Percentiles rank a stretch among this genome's conserved stretches.
Conservation (phyloP, 2,329 filamentous ascomycete genomes). For the Reticulascus tulasneorum region DNA sequence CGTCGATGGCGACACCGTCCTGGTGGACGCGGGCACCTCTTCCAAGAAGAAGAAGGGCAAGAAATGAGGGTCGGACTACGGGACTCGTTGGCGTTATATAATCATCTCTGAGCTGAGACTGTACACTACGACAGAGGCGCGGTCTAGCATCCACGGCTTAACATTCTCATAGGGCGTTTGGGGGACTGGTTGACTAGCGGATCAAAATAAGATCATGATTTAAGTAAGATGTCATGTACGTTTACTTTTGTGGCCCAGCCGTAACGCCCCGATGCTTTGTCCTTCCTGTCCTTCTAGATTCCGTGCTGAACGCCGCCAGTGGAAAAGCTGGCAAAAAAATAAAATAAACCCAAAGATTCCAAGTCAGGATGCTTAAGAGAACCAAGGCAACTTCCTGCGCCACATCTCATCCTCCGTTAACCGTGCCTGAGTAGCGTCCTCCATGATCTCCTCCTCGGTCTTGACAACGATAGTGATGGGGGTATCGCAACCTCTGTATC, state of each 20-base stretch:
- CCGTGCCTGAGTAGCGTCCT: conserved; percentile 36
- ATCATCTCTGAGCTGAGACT: background rate
- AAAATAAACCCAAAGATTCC: background rate
- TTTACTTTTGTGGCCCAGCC: no score
- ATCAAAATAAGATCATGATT: background rate
- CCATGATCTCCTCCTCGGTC: conserved; percentile 45
- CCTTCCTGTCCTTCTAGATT: no score
- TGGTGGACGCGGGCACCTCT: conserved; percentile 62
- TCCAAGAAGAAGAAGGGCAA: conserved; percentile 63
- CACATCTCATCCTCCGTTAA: conserved; percentile 41
- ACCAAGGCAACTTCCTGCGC: conserved; percentile 41
- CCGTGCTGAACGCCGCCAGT: no score
- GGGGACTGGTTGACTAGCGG: background rate
- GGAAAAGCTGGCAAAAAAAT: conserved; percentile 1
- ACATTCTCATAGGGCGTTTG: no score
- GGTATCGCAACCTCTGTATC: conserved; percentile 12
- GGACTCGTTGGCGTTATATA: background rate
- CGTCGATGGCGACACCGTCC: conserved; percentile 73
- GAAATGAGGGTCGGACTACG: conserved; percentile 39
- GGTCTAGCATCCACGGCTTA: no score
- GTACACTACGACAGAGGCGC: background rate
- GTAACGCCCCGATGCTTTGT: no score
- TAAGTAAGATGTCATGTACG: no score
- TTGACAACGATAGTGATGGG: conserved; percentile 20
- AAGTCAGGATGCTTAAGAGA: conserved; percentile 14